A percentile compares a stretch with the other conserved stretches of the same genome.
phyloP scores from a whole-genome alignment of 352 stramenopile species.

The Pythium apleroticum region DNA sequence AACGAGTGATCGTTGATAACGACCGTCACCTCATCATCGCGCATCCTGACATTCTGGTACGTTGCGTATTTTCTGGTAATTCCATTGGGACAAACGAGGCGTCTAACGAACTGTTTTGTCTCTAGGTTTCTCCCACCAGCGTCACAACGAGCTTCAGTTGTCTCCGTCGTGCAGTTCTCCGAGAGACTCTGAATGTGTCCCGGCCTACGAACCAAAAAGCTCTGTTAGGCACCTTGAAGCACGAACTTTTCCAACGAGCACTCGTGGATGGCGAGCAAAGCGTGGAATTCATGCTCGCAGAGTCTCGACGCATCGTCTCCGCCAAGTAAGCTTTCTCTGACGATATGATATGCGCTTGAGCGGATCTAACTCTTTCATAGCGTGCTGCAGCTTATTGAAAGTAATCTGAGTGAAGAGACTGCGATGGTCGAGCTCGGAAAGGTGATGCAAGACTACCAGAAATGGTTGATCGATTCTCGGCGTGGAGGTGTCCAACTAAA shows the following conservation, averaged over 20 bases:
- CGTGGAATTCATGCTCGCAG: constrained; percentile 34
- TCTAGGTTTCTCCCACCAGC: constrained; percentile 75
- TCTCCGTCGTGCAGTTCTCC: constrained; percentile 63
- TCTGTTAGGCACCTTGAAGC: constrained; percentile 77
- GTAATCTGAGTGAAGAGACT: constrained; percentile 55
- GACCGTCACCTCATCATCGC: constrained; percentile 63
- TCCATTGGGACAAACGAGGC: too few species aligned
- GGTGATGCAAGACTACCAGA: constrained; percentile 54
- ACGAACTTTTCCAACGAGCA: constrained; percentile 76
- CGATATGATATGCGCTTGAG: constrained; percentile 9
- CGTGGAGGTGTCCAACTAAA: constrained; percentile 39
- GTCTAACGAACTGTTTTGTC: background rate
- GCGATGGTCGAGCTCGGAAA: constrained; percentile 55
- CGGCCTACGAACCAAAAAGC: constrained; percentile 59
- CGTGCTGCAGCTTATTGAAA: constrained; percentile 68
- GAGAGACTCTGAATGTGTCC: constrained; percentile 63
- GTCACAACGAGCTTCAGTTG: constrained; percentile 79
- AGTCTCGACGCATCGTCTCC: constrained; percentile 52
- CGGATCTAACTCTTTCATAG: constrained; percentile 26
- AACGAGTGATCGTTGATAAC: constrained; percentile 28
- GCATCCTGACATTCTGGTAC: constrained; percentile 76
- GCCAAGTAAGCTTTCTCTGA: constrained; percentile 61
- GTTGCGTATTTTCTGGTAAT: too few species aligned
- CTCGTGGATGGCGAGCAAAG: constrained; percentile 40
- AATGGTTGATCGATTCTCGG: constrained; percentile 44